Conservation (phyloP, 2,329 filamentous ascomycete genomes). For the Trichoderma sp. region DNA sequence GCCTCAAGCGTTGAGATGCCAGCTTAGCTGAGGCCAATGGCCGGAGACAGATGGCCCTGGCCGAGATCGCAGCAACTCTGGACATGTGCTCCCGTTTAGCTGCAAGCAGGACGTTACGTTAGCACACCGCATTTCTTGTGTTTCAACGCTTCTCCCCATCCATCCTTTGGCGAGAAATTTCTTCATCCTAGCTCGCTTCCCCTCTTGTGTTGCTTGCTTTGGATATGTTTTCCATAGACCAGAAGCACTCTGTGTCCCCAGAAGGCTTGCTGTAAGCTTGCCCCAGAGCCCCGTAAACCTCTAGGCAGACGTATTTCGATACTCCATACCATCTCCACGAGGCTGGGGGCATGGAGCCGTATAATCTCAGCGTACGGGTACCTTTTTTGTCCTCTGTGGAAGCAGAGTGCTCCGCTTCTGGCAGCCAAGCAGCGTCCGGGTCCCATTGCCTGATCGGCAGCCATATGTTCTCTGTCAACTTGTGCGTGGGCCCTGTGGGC, state of each 20-base stretch:
- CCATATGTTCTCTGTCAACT: conserved; percentile 7
- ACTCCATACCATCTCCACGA: conserved; percentile 22
- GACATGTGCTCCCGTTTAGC: conserved; percentile 3
- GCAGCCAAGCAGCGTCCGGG: conserved; percentile 12
- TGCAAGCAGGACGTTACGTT: conserved; percentile 15
- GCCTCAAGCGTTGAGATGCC: neutral
- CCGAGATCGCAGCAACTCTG: conserved; percentile 19
- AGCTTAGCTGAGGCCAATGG: neutral
- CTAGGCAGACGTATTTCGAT: conserved; percentile 25
- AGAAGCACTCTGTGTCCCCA: conserved; percentile 13
- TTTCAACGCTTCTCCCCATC: neutral
- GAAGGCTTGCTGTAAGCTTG: conserved; percentile 20
- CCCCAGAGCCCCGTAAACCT: conserved; percentile 18
- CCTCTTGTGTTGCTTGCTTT: conserved; percentile 2
- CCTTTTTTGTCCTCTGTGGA: neutral
- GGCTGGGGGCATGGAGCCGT: conserved; percentile 6
- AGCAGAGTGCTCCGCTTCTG: conserved; percentile 18
- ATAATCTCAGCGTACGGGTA: conserved; percentile 1
- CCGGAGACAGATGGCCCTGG: neutral
- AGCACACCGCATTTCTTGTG: conserved; percentile 18
- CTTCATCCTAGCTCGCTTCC: neutral
- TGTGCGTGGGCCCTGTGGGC: neutral
- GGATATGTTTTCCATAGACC: neutral
- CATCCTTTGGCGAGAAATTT: neutral
- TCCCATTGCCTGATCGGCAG: conserved; percentile 20